Percentiles rank a stretch among this genome's conserved stretches.
Evolutionary conservation across 2,329 filamentous ascomycete genomes (phyloP).

Genomic region (Penicillium sp.): DNA sequence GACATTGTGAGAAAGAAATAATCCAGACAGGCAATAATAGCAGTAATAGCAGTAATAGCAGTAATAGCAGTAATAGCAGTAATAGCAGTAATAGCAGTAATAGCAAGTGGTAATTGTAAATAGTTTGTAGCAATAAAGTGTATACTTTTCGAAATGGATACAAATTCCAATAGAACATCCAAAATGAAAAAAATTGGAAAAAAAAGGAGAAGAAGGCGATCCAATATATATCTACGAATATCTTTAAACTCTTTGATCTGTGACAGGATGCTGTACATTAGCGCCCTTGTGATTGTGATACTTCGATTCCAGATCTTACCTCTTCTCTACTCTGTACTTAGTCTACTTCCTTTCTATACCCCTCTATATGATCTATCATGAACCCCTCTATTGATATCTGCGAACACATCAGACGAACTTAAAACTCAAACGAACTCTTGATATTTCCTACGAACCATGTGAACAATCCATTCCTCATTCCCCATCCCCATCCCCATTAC

Average conservation of each 20-base stretch:
- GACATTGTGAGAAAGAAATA: neutral
- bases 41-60: too few relatives aligned
- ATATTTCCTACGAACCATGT: neutral
- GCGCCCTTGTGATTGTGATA: slow-evolving; percentile 13
- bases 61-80: too few relatives aligned
- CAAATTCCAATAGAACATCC: neutral
- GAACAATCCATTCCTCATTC: neutral
- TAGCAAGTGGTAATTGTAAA: too few relatives aligned
- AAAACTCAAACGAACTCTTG: neutral
- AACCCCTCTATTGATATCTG: slow-evolving; percentile 15
- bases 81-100: too few relatives aligned
- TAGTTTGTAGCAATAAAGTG: too few relatives aligned
- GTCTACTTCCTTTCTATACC: neutral
- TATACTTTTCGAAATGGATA: too few relatives aligned
- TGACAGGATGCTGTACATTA: slow-evolving; percentile 11
- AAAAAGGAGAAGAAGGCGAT: too few relatives aligned
- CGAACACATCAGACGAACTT: neutral
- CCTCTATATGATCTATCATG: slow-evolving; percentile 20
- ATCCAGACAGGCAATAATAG: too few relatives aligned
- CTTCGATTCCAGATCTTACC: slow-evolving; percentile 18
- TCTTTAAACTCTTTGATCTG: neutral
- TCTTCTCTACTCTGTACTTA: neutral
- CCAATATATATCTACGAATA: too few relatives aligned
- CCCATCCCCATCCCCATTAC: neutral
- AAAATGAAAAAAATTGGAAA: neutral